These are phyloP conservation scores for Exserohilum rostratum DNA, from an alignment of 2,329 filamentous ascomycete genomes.

Conservation along the genomic window DNA sequence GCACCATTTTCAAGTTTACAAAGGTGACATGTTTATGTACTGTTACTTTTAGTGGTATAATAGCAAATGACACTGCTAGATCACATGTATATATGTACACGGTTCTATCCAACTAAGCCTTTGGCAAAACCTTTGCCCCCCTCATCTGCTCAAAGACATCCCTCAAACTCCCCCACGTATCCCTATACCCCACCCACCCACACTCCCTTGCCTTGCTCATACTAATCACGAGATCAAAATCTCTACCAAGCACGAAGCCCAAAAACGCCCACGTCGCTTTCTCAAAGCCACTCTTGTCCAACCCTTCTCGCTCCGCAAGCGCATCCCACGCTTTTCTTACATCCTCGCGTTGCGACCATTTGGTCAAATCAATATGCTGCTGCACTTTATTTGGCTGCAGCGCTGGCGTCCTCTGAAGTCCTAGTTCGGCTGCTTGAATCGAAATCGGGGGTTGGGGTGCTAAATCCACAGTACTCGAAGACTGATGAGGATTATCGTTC, in stretches of 20 bases:
- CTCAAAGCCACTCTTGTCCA: slow-evolving; percentile 50
- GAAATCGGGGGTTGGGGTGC: slow-evolving; percentile 24
- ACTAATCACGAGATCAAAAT: slow-evolving; percentile 50
- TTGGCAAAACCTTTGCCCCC: slow-evolving; percentile 30
- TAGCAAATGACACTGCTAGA: too few species aligned
- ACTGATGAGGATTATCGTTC: background rate
- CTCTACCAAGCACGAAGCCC: slow-evolving; percentile 52
- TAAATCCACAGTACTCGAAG: background rate
- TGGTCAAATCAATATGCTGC: slow-evolving; percentile 50
- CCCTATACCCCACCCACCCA: slow-evolving; percentile 52
- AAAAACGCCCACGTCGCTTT: slow-evolving; percentile 55
- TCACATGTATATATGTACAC: background rate
- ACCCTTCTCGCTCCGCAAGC: slow-evolving; percentile 42
- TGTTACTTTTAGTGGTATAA: too few species aligned
- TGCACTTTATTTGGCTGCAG: slow-evolving; percentile 36
- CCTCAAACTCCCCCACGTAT: slow-evolving; percentile 48
- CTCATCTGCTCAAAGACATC: slow-evolving; percentile 46
- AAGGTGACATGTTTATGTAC: too few species aligned
- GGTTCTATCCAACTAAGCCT: background rate
- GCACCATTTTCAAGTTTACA: background rate
- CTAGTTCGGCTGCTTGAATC: slow-evolving; percentile 15
- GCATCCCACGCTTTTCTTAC: slow-evolving; percentile 49
- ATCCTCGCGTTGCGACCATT: slow-evolving; percentile 50
- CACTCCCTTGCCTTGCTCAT: slow-evolving; percentile 56
- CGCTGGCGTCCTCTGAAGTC: slow-evolving; percentile 13